Evolutionary conservation across 2,329 filamentous ascomycete genomes (phyloP).

Genomic region (Diaporthe ilicicola): DNA sequence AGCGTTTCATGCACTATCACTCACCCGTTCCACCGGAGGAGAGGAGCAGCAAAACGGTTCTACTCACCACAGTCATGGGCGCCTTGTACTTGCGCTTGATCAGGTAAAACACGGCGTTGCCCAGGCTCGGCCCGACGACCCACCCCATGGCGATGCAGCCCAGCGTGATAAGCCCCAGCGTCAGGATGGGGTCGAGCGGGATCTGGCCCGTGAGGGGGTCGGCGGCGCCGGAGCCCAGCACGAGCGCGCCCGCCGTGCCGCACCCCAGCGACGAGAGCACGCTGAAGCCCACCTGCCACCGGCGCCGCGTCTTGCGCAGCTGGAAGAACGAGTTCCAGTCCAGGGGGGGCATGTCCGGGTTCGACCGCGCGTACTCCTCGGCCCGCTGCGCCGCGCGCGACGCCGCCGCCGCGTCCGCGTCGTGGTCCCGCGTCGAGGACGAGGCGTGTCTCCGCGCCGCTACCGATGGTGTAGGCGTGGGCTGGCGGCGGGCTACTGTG

Average conservation of each 20-base stretch:
- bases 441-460: slow-evolving; percentile 40
- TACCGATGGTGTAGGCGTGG: slow-evolving; percentile 24
- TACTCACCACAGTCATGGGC: slow-evolving; percentile 75
- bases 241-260: slow-evolving; percentile 68
- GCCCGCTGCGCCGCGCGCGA: slow-evolving; percentile 38
- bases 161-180: slow-evolving; percentile 81
- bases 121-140: slow-evolving; percentile 85
- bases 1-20: slow-evolving; percentile 4
- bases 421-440: slow-evolving; percentile 31
- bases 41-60: background rate
- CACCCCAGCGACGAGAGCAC: slow-evolving; percentile 69
- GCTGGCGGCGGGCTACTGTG: slow-evolving; percentile 28
- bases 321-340: slow-evolving; percentile 95
- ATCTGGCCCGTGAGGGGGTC: slow-evolving; percentile 76
- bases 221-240: slow-evolving; percentile 75
- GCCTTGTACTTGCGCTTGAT: slow-evolving; percentile 75
- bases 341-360: slow-evolving; percentile 54
- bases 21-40: too few species aligned
- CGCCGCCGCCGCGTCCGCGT: slow-evolving; percentile 36
- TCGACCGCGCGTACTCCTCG: slow-evolving; percentile 31
- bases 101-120: slow-evolving; percentile 80
- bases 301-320: slow-evolving; percentile 84
- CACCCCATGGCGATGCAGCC: slow-evolving; percentile 64
- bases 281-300: slow-evolving; percentile 83
- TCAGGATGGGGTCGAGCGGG: slow-evolving; percentile 87